Evolutionary conservation across 2,329 filamentous ascomycete genomes (phyloP).

Genomic region (Aspergillus udagawae): DNA sequence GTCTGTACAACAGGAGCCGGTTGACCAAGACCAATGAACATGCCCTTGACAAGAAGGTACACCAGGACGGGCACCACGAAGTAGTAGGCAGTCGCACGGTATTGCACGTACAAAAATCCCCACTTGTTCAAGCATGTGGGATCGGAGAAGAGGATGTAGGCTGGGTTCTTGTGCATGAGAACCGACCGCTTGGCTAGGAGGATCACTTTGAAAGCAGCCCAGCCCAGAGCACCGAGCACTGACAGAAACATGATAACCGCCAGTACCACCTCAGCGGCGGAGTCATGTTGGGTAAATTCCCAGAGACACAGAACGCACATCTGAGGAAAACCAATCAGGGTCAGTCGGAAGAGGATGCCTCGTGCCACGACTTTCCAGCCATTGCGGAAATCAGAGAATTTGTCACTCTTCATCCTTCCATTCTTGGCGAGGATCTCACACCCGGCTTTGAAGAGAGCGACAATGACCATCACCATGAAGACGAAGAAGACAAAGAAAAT

Average conservation of each 20-base stretch:
- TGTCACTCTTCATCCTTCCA: constrained; percentile 75
- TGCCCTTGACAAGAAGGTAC: constrained; percentile 80
- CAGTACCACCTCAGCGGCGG: constrained; percentile 77
- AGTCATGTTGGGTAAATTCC: constrained; percentile 86
- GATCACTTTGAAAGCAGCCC: constrained; percentile 88
- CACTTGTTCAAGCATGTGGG: constrained; percentile 93
- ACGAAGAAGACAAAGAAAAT: constrained; percentile 86
- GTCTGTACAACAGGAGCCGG: constrained; percentile 68
- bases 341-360: constrained; percentile 86
- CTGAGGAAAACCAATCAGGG: constrained; percentile 86
- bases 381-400: constrained; percentile 89
- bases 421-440: constrained; percentile 72
- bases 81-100: constrained; percentile 92
- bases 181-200: constrained; percentile 84
- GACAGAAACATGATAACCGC: constrained; percentile 86
- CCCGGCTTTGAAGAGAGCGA: constrained; percentile 74
- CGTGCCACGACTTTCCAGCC: constrained; percentile 91
- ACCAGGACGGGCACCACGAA: constrained; percentile 77
- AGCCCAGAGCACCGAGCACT: constrained; percentile 71
- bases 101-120: constrained; percentile 97
- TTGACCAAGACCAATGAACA: constrained; percentile 84
- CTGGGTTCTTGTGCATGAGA: constrained; percentile 89
- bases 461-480: constrained; percentile 65
- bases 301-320: constrained; percentile 87
- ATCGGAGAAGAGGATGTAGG: constrained; percentile 95